Evolutionary conservation across 1,284 basidiomycete species (phyloP).

Genomic region (Leccinum pachyderme): DNA sequence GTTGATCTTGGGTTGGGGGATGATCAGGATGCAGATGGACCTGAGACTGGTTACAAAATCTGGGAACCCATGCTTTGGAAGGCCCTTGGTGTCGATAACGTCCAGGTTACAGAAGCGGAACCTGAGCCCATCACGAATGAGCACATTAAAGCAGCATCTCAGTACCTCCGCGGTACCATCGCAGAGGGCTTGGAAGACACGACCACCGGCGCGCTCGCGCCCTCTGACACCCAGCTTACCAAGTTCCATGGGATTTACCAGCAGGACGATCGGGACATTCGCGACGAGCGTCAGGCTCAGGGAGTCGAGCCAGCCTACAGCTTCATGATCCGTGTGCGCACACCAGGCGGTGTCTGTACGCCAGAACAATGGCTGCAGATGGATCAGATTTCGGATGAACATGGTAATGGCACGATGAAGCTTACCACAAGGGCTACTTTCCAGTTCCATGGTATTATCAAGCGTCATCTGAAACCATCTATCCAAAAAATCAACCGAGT

Average conservation of each 20-base stretch:
- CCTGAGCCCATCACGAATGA: conserved; percentile 98
- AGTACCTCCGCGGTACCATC: conserved; percentile 95
- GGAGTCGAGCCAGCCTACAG: conserved; percentile 95
- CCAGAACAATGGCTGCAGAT: conserved; percentile 94
- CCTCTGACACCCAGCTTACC: conserved; percentile 91
- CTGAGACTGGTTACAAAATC: conserved; percentile 92
- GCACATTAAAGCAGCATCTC: conserved; percentile 98
- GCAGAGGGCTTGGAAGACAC: conserved; percentile 86
- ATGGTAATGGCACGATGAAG: conserved; percentile 94
- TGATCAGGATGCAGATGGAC: conserved; percentile 96
- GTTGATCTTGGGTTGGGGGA: conserved; percentile 85
- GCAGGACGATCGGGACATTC: conserved; percentile 97
- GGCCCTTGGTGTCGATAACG: conserved; percentile 85
- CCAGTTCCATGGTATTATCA: conserved; percentile 99
- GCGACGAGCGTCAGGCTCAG: conserved; percentile 91
- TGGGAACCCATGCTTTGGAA: conserved; percentile 97
- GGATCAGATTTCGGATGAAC: conserved; percentile 94
- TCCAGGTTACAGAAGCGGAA: conserved; percentile 90
- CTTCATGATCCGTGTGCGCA: conserved; percentile 98
- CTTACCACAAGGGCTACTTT: conserved; percentile 99
- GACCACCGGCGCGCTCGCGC: conserved; percentile 85
- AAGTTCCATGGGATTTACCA: conserved; percentile 99
- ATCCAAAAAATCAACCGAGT: conserved; percentile 96
- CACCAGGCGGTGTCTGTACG: conserved; percentile 93
- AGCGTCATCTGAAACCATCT: conserved; percentile 92